A percentile compares a stretch with the other conserved stretches of the same genome.
Evolutionary conservation across 2,329 filamentous ascomycete species (phyloP).

Genomic region (Stagonosporopsis vannaccii): DNA sequence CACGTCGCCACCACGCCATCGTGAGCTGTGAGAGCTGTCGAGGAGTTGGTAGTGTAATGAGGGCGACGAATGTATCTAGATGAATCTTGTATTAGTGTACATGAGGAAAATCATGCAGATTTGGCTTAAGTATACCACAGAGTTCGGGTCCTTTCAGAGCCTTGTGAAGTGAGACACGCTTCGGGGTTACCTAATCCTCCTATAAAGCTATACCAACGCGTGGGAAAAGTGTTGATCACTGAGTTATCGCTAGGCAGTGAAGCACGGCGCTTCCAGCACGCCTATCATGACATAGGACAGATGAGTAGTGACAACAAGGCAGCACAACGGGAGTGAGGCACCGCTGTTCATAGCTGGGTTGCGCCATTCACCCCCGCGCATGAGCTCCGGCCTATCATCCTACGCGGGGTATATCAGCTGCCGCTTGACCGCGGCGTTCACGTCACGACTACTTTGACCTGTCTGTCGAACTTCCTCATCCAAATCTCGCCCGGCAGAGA

Average conservation of each 20-base stretch:
- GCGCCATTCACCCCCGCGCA: slow-evolving; percentile 31
- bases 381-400: slow-evolving; percentile 37
- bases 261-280: not conserved
- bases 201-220: not conserved
- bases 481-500: not conserved
- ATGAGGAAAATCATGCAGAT: not conserved
- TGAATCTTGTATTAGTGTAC: not conserved
- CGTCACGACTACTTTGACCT: slow-evolving; percentile 15
- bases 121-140: not conserved
- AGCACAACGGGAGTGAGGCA: slow-evolving; percentile 1
- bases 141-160: not conserved
- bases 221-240: not conserved
- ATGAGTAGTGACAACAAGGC: not conserved
- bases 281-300: not conserved
- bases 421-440: slow-evolving; percentile 31
- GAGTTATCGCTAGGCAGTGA: not conserved
- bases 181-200: slow-evolving; percentile 6
- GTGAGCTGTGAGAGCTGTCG: not conserved
- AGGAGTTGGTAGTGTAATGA: not conserved
- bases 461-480: not conserved
- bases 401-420: slow-evolving; percentile 33
- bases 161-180: not conserved
- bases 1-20: slow-evolving; percentile 37
- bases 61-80: not conserved
- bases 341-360: slow-evolving; percentile 13